These are phyloP conservation scores for Trichoderma sp. DNA, from an alignment of 2,329 filamentous ascomycete genomes.

Conservation along the genomic window DNA sequence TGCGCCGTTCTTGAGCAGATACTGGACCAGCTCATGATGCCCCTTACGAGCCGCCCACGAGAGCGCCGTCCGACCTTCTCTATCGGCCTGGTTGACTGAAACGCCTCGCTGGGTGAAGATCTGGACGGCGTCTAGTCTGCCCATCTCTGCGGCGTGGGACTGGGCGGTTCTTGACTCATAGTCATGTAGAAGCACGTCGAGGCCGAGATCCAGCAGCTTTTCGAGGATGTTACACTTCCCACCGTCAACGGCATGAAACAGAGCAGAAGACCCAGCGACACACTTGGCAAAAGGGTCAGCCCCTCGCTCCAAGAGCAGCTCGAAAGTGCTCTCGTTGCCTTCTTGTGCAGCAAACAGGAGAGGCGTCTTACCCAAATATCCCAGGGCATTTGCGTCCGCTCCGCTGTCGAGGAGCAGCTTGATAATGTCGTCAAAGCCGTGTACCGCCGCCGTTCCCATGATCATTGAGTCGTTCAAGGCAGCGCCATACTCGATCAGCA, in stretches of 20 bases:
- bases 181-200: background rate
- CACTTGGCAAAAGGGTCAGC: background rate
- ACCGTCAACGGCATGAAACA: slow-evolving; percentile 8
- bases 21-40: background rate
- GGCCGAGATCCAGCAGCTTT: background rate
- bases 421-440: background rate
- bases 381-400: background rate
- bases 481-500: slow-evolving; percentile 11
- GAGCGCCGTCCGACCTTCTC: background rate
- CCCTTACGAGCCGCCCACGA: slow-evolving; percentile 6
- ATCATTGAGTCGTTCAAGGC: background rate
- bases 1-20: background rate
- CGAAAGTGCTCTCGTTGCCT: background rate
- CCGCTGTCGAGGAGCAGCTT: slow-evolving; percentile 8
- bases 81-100: background rate
- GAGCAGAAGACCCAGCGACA: background rate
- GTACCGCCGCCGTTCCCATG: background rate
- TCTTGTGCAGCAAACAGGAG: slow-evolving; percentile 3
- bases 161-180: background rate
- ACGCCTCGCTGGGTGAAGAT: slow-evolving; percentile 1
- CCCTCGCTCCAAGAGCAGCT: slow-evolving; percentile 3
- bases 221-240: background rate
- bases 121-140: background rate
- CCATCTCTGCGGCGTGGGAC: background rate
- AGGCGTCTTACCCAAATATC: background rate